Conservation (phyloP, 1,284 basidiomycete genomes). For the Irpex sp. region DNA sequence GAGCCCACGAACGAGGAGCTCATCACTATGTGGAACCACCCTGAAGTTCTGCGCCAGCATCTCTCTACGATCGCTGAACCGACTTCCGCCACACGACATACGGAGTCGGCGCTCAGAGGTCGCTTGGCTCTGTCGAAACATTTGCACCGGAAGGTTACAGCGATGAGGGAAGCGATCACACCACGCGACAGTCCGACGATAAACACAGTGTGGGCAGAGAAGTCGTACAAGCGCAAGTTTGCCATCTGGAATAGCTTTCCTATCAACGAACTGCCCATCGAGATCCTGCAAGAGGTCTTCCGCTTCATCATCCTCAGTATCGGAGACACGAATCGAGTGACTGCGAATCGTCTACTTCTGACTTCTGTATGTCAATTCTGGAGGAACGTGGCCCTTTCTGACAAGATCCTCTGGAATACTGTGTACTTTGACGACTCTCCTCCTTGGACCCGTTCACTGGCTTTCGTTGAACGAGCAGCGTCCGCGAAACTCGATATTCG, state of each 20-base stretch:
- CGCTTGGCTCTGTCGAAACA: background rate
- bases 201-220: background rate
- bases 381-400: slow-evolving; percentile 7
- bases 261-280: slow-evolving; percentile 35
- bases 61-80: background rate
- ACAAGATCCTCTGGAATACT: slow-evolving; percentile 9
- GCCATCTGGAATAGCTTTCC: background rate
- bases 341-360: slow-evolving; percentile 35
- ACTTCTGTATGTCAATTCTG: slow-evolving; percentile 53
- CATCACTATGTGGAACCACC: slow-evolving; percentile 1
- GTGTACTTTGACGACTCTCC: slow-evolving; percentile 45
- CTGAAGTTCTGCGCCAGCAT: slow-evolving; percentile 1
- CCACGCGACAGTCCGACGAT: slow-evolving; percentile 1
- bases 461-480: slow-evolving; percentile 51
- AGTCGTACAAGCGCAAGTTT: slow-evolving; percentile 3
- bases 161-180: background rate
- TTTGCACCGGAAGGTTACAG: background rate
- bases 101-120: background rate
- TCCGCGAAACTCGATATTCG: slow-evolving; percentile 48
- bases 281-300: slow-evolving; percentile 58
- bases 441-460: slow-evolving; percentile 42
- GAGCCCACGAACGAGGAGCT: background rate
- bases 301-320: slow-evolving; percentile 38
- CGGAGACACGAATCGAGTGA: slow-evolving; percentile 19
- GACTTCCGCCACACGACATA: background rate